phyloP scores from a whole-genome alignment of 2,329 filamentous ascomycete genomes.

The Penicillium sp. region DNA sequence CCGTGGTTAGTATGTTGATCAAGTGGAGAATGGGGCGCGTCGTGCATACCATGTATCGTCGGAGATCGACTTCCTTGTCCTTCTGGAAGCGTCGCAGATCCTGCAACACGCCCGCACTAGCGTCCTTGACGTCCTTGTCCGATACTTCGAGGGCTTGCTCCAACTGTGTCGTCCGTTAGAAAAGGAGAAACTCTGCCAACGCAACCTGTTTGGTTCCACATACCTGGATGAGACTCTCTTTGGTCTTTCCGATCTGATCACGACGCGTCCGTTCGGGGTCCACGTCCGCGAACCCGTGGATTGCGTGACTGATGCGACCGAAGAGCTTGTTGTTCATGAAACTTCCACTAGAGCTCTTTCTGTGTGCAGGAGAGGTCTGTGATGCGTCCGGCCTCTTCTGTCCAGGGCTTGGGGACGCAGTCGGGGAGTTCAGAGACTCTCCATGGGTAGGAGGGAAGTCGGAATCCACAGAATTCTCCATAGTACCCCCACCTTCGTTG shows the following conservation, averaged over 20 bases:
- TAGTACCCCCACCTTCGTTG: slow-evolving; percentile 59
- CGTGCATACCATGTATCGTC: slow-evolving; percentile 81
- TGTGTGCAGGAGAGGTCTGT: slow-evolving; percentile 60
- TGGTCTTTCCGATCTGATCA: slow-evolving; percentile 94
- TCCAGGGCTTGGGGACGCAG: slow-evolving; percentile 72
- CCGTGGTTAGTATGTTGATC: slow-evolving; percentile 10
- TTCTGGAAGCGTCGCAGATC: slow-evolving; percentile 91
- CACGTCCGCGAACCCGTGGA: slow-evolving; percentile 93
- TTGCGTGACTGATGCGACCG: slow-evolving; percentile 90
- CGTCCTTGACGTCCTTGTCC: slow-evolving; percentile 90
- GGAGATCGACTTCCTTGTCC: slow-evolving; percentile 94
- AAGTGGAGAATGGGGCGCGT: slow-evolving; percentile 8
- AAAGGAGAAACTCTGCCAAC: not conserved
- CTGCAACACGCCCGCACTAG: slow-evolving; percentile 82
- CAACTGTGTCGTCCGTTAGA: slow-evolving; percentile 58
- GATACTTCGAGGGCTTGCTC: slow-evolving; percentile 89
- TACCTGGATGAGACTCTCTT: slow-evolving; percentile 75
- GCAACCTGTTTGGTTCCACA: slow-evolving; percentile 8
- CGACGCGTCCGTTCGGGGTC: slow-evolving; percentile 91
- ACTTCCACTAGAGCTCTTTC: slow-evolving; percentile 81
- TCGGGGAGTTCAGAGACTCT: slow-evolving; percentile 67
- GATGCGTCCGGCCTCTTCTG: slow-evolving; percentile 43
- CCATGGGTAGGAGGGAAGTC: slow-evolving; percentile 92
- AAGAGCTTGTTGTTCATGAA: slow-evolving; percentile 94
- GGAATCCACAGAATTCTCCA: slow-evolving; percentile 85